Percentiles rank a stretch among this genome's conserved stretches.
phyloP scores from a whole-genome alignment of 805 yeast genomes.

The Suhomyces pyralidae region DNA sequence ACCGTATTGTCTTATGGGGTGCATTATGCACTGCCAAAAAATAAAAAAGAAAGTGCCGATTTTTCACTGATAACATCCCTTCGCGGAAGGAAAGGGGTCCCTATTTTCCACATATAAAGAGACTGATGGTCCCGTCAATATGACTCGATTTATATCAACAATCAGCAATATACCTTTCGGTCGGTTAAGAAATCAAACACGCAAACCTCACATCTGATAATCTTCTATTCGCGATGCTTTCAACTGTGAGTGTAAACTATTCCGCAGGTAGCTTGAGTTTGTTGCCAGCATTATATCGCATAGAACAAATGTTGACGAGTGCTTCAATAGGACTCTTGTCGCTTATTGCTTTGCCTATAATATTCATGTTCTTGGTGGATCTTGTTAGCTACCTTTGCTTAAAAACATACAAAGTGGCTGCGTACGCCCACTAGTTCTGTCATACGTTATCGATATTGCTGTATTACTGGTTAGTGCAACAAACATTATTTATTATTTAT shows the following conservation, averaged over 20 bases:
- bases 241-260: neutral
- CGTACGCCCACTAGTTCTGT: neutral
- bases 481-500: neutral
- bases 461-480: neutral
- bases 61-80: neutral
- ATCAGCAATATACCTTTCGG: neutral
- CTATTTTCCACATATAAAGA: neutral
- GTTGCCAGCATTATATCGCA: constrained; percentile 1
- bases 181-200: neutral
- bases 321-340: constrained; percentile 7
- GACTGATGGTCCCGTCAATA: neutral
- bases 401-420: constrained; percentile 2
- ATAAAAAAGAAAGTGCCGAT: neutral
- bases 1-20: neutral
- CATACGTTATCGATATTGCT: neutral
- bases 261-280: constrained; percentile 2
- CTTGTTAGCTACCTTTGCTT: constrained; percentile 5
- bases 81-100: neutral
- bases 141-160: neutral
- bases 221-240: neutral
- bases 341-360: constrained; percentile 3
- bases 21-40: neutral
- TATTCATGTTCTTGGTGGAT: constrained; percentile 2
- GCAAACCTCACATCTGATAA: neutral
- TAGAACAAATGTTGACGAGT: constrained; percentile 6